A percentile compares a stretch with the other conserved stretches of the same genome.
Conservation (phyloP, 2,329 filamentous ascomycete genomes). For the Colletotrichum trifolii region DNA sequence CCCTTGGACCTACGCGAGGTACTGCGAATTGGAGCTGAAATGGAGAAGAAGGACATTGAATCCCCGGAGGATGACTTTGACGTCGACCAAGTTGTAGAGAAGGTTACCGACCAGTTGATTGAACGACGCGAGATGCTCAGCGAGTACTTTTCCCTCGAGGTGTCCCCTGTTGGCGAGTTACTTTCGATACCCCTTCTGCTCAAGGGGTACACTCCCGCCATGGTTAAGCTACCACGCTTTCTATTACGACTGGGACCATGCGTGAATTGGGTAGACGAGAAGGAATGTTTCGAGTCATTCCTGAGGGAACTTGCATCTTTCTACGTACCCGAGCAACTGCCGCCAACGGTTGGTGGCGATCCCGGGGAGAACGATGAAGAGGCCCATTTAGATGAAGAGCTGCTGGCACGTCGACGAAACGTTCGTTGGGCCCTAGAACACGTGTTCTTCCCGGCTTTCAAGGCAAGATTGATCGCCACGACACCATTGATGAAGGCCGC, state of each 20-base stretch:
- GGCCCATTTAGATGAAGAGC: conserved; percentile 55
- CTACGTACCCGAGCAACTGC: conserved; percentile 89
- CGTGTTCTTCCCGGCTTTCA: conserved; percentile 89
- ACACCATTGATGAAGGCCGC: conserved; percentile 77
- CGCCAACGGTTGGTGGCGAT: conserved; percentile 54
- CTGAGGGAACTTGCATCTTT: conserved; percentile 88
- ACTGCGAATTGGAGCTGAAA: conserved; percentile 77
- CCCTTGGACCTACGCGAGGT: conserved; percentile 78
- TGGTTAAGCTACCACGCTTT: conserved; percentile 90
- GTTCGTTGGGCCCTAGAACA: conserved; percentile 84
- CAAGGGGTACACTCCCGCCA: conserved; percentile 86
- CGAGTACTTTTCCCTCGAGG: conserved; percentile 91
- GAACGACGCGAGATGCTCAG: conserved; percentile 84
- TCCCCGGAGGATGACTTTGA: conserved; percentile 69
- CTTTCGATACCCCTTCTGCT: conserved; percentile 84
- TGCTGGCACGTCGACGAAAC: conserved; percentile 72
- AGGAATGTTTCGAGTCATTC: conserved; percentile 85
- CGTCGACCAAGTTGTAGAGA: conserved; percentile 72
- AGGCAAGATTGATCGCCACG: conserved; percentile 84
- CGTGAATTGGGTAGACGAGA: conserved; percentile 88
- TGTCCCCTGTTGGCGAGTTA: conserved; percentile 82
- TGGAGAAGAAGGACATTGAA: conserved; percentile 66
- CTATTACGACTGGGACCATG: conserved; percentile 88
- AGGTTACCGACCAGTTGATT: conserved; percentile 76
- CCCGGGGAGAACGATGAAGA: conserved; percentile 44